phyloP scores from a whole-genome alignment of 1,284 basidiomycete species.

The Golubevia sp. region DNA sequence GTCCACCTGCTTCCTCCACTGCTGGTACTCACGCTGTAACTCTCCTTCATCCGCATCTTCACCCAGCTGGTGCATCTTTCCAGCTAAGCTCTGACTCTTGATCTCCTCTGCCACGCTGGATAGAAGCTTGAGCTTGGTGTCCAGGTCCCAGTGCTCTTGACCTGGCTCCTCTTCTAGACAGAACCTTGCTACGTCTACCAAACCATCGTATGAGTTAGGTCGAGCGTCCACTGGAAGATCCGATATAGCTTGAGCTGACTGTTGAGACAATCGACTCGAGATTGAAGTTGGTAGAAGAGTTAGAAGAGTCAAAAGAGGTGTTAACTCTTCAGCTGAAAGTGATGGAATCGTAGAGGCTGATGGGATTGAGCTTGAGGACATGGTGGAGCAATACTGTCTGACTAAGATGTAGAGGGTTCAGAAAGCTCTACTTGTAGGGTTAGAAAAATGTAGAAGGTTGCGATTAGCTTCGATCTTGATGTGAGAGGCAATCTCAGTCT shows the following conservation, averaged over 20 bases:
- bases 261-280: conserved; percentile 22
- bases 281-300: conserved; percentile 27
- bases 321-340: conserved; percentile 28
- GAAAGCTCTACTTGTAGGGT: too few species aligned
- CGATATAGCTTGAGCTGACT: conserved; percentile 39
- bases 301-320: conserved; percentile 31
- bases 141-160: conserved; percentile 12
- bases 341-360: conserved; percentile 16
- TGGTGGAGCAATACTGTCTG: too few species aligned
- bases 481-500: too few species aligned
- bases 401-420: too few species aligned
- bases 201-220: conserved; percentile 50
- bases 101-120: not conserved
- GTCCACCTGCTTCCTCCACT: too few species aligned
- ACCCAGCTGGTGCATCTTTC: not conserved
- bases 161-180: conserved; percentile 59
- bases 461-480: too few species aligned
- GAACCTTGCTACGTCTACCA: conserved; percentile 56
- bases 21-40: too few species aligned
- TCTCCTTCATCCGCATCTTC: too few species aligned
- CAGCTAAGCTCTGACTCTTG: not conserved
- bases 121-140: not conserved
- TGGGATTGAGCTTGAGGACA: too few species aligned
- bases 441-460: too few species aligned
- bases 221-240: conserved; percentile 45